Evolutionary conservation across 2,329 filamentous ascomycete genomes (phyloP), one percentile per base, ranked within the genome.

Genomic region (Fusarium sp.): DNA sequence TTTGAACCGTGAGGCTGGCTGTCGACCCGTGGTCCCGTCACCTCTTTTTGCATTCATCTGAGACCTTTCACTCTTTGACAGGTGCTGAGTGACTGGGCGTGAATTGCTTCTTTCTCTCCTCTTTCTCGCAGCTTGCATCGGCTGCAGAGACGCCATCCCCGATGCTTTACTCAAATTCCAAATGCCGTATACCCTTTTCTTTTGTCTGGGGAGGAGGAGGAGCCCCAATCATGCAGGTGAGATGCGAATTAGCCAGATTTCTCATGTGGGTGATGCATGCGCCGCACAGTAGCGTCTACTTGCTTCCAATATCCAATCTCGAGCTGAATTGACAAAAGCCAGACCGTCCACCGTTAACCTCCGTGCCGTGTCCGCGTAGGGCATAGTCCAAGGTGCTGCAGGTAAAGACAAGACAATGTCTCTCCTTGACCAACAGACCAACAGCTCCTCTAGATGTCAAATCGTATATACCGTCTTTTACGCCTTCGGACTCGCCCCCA

Each of bases 201-300:
- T 25, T 58, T 23, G 57, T 61, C 63, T 54, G 60, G 65, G 60
- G 57, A 62, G 45, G 39, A 71, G 45, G 23, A 50, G 20, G 14
- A 27, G 45, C 23, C 43, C 43, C 23, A 45, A 72, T 39, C 57
- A 74, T 74, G 68, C 72, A 75, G 68, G 72, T 75, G 62, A 72
- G 71, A 60, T 48, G 43, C 14, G 43, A 25, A 48, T 48, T 65
- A 57, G 59, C 32, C 16, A 57, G 54, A 37, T 57, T 54, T 64
- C 61, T 70, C 61, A 72, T 72, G 70, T 72, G 72, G 27, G 72
- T 75, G 68, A 72, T 72, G 48, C 56, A 70, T 70, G 58, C 71
- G 71, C 64, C 71, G 50, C 64, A 64, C 60, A 56, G 72, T 74
- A 70, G 72, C 59, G 68, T 64, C 60, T 3, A n/a, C 52, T 23